Conservation (phyloP, 139 green algal species). For the Medakamo hakoo region DNA sequence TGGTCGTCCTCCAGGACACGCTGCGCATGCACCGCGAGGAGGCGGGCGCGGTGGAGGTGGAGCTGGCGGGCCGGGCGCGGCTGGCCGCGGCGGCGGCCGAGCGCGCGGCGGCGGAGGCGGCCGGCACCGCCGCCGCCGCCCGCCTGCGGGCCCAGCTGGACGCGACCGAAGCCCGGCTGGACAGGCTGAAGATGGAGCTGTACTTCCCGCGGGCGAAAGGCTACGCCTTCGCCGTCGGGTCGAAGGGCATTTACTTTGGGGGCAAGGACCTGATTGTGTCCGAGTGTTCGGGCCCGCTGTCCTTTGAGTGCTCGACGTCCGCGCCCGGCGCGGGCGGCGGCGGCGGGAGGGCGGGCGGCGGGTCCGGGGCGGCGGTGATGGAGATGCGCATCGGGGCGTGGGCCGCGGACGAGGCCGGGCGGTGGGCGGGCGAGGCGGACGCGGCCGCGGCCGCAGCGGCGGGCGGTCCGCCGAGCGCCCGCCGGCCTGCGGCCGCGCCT, state of each 20-base stretch:
- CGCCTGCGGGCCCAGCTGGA: conserved; percentile 32
- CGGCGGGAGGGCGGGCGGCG: no score
- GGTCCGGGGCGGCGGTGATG: neutral
- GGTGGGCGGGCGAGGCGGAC: no score
- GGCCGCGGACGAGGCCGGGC: no score
- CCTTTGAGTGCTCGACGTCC: no score
- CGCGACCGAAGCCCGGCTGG: conserved; percentile 21
- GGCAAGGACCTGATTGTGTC: conserved; percentile 48
- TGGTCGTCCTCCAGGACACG: conserved; percentile 40
- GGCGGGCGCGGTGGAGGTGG: conserved; percentile 28
- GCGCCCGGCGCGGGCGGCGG: no score
- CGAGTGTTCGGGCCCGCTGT: conserved; percentile 31
- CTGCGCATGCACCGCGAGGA: conserved; percentile 27
- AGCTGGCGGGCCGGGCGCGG: conserved; percentile 23
- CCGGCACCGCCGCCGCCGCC: conserved; percentile 11
- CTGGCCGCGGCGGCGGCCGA: conserved; percentile 11
- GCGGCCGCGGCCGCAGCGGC: no score
- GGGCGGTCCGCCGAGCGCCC: no score
- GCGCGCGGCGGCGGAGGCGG: conserved; percentile 18
- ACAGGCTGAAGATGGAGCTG: conserved; percentile 37
- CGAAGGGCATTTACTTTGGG: conserved; percentile 43
- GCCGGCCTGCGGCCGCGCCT: no score
- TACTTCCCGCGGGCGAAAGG: conserved; percentile 49
- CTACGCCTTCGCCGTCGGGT: conserved; percentile 54
- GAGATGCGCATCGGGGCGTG: no score